These are phyloP conservation scores for Apiospora kogelbergensis DNA, from an alignment of 2,329 filamentous ascomycete species.

Conservation along the genomic window DNA sequence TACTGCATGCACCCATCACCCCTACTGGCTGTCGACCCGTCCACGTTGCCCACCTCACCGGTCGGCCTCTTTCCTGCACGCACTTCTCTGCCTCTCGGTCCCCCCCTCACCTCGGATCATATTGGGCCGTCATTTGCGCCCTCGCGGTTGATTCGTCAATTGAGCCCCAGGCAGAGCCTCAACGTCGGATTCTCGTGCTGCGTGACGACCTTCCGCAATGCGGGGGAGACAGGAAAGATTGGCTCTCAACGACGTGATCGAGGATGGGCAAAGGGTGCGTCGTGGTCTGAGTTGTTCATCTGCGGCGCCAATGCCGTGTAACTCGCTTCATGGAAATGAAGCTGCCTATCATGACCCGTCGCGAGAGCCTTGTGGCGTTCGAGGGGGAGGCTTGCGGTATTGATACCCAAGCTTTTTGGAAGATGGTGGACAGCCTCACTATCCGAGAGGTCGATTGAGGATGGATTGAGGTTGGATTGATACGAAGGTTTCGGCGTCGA, in stretches of 20 bases:
- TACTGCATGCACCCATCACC: neutral
- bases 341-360: neutral
- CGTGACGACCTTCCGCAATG: neutral
- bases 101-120: neutral
- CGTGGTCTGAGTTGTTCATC: neutral
- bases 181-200: neutral
- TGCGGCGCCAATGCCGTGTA: neutral
- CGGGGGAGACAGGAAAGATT: neutral
- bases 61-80: neutral
- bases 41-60: neutral
- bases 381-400: neutral
- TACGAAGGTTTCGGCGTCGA: too few species aligned
- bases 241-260: neutral
- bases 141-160: neutral
- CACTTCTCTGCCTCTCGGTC: neutral
- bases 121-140: neutral
- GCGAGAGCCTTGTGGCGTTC: neutral
- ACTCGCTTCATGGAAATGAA: neutral
- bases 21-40: neutral
- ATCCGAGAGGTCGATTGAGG: neutral
- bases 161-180: neutral
- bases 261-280: neutral
- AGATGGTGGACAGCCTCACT: neutral
- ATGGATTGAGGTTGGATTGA: neutral
- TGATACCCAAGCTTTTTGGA: neutral